Conservation (phyloP, 768 basidiomycete genomes). For the Suillus brevipes region DNA sequence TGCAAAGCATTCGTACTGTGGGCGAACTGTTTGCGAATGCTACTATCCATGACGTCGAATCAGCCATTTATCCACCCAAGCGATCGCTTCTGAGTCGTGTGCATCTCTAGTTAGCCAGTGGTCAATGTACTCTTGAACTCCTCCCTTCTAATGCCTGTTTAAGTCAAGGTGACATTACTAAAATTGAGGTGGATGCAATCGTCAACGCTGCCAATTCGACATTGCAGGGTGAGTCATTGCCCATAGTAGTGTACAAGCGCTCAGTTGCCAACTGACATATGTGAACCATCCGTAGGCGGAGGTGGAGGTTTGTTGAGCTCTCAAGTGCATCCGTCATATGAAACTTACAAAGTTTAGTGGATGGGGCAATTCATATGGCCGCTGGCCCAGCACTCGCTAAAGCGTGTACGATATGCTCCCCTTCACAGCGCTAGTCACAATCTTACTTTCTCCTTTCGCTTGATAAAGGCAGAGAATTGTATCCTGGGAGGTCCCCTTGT, state of each 20-base stretch:
- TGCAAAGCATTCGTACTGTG: constrained; percentile 58
- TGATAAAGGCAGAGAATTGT: constrained; percentile 3
- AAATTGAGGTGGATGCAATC: constrained; percentile 66
- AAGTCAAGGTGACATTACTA: constrained; percentile 82
- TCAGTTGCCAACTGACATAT: not conserved
- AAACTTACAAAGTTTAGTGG: constrained; percentile 46
- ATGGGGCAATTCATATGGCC: constrained; percentile 79
- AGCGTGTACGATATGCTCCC: not conserved
- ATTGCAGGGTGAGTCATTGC: constrained; percentile 52
- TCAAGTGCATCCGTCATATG: not conserved
- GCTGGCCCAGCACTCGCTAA: constrained; percentile 63
- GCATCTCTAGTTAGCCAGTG: constrained; percentile 61
- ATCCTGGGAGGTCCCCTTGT: constrained; percentile 38
- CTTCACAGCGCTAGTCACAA: too few species aligned
- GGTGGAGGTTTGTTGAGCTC: constrained; percentile 59
- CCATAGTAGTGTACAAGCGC: constrained; percentile 10
- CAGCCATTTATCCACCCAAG: constrained; percentile 38
- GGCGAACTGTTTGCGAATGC: constrained; percentile 49
- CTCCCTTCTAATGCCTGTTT: not conserved
- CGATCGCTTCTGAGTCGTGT: constrained; percentile 51
- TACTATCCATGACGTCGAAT: constrained; percentile 38
- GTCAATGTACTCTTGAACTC: not conserved
- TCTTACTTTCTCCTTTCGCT: not conserved
- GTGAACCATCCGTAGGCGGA: constrained; percentile 50
- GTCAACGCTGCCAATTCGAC: constrained; percentile 82